phyloP scores from a whole-genome alignment of 768 basidiomycete genomes.

The Pleurotus tuoliensis region DNA sequence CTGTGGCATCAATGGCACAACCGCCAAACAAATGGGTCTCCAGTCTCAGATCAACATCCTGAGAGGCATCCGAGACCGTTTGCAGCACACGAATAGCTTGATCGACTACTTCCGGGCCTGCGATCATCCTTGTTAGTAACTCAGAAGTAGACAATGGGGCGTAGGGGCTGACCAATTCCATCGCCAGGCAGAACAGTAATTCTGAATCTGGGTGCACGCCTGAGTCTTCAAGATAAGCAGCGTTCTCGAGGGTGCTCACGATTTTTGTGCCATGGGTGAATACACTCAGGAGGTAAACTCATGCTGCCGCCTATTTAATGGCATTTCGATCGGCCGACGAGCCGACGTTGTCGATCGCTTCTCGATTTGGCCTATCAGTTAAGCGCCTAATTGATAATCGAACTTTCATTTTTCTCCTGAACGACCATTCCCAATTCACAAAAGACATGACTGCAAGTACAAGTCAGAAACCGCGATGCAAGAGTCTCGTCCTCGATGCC shows the following conservation, averaged over 20 bases:
- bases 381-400: background rate
- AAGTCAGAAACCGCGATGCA: slow-evolving; percentile 46
- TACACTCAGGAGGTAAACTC: background rate
- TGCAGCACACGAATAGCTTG: slow-evolving; percentile 86
- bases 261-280: slow-evolving; percentile 38
- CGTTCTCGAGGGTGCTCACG: slow-evolving; percentile 25
- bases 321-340: background rate
- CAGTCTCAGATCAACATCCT: slow-evolving; percentile 69
- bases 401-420: background rate
- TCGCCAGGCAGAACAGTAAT: slow-evolving; percentile 93
- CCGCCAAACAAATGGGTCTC: slow-evolving; percentile 85
- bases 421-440: slow-evolving; percentile 14
- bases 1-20: slow-evolving; percentile 82
- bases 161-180: slow-evolving; percentile 73
- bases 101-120: slow-evolving; percentile 85
- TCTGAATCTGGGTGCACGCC: slow-evolving; percentile 56
- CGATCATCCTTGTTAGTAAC: slow-evolving; percentile 10
- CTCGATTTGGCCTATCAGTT: background rate
- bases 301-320: background rate
- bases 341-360: background rate
- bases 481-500: slow-evolving; percentile 86
- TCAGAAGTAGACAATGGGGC: background rate
- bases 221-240: background rate
- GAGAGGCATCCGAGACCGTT: slow-evolving; percentile 55
- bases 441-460: background rate